Evolutionary conservation across 805 yeast species (phyloP), one percentile per base, ranked within the genome.

Genomic region (Lachancea nothofagi): DNA sequence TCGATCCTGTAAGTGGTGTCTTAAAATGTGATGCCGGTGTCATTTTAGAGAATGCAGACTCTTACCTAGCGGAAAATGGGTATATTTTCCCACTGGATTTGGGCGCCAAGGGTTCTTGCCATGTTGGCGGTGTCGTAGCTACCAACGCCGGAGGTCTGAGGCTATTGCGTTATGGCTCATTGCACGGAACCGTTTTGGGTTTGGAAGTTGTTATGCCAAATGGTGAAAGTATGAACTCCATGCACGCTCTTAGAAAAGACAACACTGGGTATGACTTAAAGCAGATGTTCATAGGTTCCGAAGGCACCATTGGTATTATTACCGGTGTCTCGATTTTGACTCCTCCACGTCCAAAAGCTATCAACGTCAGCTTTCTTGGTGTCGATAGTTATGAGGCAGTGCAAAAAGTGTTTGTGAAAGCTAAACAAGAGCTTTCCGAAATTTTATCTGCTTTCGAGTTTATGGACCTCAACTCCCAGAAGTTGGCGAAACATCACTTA

Each of bases 41-140:
- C 28, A 81, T 89, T 41, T 70, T 89, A 53, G 96, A 90, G 59
- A 74, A 67, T 49, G 96, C 96, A 9, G 96, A 89, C 64, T 71
- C 71, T 40, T 86, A 57, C 54, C 65, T 89, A 40, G 79, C 82
- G 13, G 93, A 86, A 42, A 66, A 77, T n/a, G 95, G 93, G 3
- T 83, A 83, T 64, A 84, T 89, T 40, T 89, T 88, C 72, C 97
- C 97, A 20, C 69, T 89, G 37, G 97, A 89, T 59, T 67, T 89
- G 45, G 97, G 97, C 42, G 97, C 97, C 27, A 89, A 89, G 66
- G 97, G 97, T 10, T 86, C 96, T 2, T 90, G 97, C 59, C 95
- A 86, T 51, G 80, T 90, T 46, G 97, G 97, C 50, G 97, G 97
- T 48, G 84, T 80, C 39, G 90, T 87, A 31, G 95, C 96, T 14